A percentile compares a stretch with the other conserved stretches of the same genome.
These are phyloP conservation scores for Xerocomus amazonicus DNA, from an alignment of 1,284 basidiomycete genomes.

Conservation along the genomic window DNA sequence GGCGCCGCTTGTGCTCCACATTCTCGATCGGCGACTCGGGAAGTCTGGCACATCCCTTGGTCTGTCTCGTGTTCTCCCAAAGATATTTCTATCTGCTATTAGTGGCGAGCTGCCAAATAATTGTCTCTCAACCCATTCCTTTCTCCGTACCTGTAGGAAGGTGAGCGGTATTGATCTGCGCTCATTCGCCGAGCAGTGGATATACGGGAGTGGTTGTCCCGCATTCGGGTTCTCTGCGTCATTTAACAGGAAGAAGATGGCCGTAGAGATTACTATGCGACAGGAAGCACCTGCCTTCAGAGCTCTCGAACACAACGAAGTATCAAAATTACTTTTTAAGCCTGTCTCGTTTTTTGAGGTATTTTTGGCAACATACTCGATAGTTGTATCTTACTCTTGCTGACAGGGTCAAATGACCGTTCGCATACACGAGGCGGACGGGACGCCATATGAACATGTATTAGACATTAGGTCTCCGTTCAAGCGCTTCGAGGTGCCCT, in stretches of 20 bases:
- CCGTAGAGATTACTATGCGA: constrained; percentile 92
- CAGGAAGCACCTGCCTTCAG: constrained; percentile 82
- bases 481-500: constrained; percentile 95
- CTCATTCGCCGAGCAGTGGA: constrained; percentile 96
- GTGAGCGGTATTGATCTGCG: constrained; percentile 89
- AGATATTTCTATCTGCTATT: constrained; percentile 91
- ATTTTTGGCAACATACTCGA: neutral
- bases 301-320: constrained; percentile 64
- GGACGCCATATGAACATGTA: constrained; percentile 98
- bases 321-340: constrained; percentile 67
- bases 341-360: constrained; percentile 86
- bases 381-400: constrained; percentile 5
- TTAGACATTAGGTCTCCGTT: constrained; percentile 84
- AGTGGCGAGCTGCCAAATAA: constrained; percentile 88
- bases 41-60: constrained; percentile 96
- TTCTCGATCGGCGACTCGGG: constrained; percentile 88
- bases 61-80: constrained; percentile 91
- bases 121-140: constrained; percentile 84
- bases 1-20: constrained; percentile 91
- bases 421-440: constrained; percentile 98
- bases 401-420: constrained; percentile 92
- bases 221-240: constrained; percentile 86
- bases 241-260: constrained; percentile 98
- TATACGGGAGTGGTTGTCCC: constrained; percentile 96
- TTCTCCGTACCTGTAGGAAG: constrained; percentile 91